A percentile compares a stretch with the other conserved stretches of the same genome.
These are phyloP conservation scores for Thermomucor indicae-seudaticae DNA, from an alignment of 371 early-diverging fungal species.

Conservation along the genomic window DNA sequence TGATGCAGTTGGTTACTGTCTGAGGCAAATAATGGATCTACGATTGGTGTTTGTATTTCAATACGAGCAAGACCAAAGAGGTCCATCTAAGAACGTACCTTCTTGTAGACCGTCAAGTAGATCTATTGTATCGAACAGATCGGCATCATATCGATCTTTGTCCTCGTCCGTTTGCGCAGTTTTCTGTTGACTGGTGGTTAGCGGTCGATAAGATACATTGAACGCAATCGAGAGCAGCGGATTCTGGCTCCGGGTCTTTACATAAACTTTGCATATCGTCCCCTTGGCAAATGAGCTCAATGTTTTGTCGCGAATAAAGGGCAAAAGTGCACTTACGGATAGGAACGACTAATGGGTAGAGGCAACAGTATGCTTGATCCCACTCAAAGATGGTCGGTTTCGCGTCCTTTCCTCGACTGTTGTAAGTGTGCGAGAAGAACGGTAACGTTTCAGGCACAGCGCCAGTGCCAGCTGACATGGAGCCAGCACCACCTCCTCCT, in stretches of 20 bases:
- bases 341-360: conserved; percentile 55
- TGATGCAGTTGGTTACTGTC: conserved; percentile 18
- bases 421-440: conserved; percentile 55
- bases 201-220: conserved; percentile 46
- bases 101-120: conserved; percentile 52
- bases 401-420: conserved; percentile 42
- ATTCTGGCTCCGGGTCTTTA: conserved; percentile 20
- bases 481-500: conserved; percentile 6
- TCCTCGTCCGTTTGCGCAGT: conserved; percentile 24
- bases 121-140: conserved; percentile 58
- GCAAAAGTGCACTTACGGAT: conserved; percentile 42
- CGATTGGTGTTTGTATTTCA: background rate
- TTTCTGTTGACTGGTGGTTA: conserved; percentile 21
- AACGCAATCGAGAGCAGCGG: conserved; percentile 43
- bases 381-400: conserved; percentile 41
- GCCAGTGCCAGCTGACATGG: background rate
- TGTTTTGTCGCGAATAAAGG: background rate
- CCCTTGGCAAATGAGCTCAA: background rate
- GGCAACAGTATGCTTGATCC: conserved; percentile 48
- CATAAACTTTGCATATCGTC: conserved; percentile 13
- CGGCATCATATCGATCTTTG: conserved; percentile 47
- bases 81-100: conserved; percentile 28
- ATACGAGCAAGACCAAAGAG: background rate
- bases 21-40: conserved; percentile 25
- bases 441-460: conserved; percentile 22